phyloP scores from a whole-genome alignment of 1,284 basidiomycete genomes.

The Sanguinoderma infundibulare region DNA sequence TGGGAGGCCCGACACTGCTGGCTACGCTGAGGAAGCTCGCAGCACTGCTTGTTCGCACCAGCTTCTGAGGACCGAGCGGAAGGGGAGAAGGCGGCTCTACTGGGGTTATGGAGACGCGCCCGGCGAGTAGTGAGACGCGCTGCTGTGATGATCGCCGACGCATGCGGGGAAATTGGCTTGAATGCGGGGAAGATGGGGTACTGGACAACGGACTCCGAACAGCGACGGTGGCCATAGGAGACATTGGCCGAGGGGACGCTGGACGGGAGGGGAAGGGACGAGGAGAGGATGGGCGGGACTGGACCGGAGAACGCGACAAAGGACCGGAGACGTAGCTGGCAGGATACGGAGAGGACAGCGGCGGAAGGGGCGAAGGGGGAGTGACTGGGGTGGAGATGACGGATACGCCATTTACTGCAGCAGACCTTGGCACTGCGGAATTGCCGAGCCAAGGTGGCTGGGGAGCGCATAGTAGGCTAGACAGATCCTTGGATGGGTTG shows the following conservation, averaged over 20 bases:
- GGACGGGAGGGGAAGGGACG: slow-evolving; percentile 32
- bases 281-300: slow-evolving; percentile 39
- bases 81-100: slow-evolving; percentile 69
- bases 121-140: slow-evolving; percentile 79
- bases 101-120: slow-evolving; percentile 74
- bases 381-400: slow-evolving; percentile 22
- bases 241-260: slow-evolving; percentile 27
- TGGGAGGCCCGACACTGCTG: slow-evolving; percentile 64
- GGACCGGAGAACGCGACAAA: slow-evolving; percentile 36
- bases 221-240: slow-evolving; percentile 18
- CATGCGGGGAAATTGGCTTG: slow-evolving; percentile 50
- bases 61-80: slow-evolving; percentile 58
- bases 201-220: slow-evolving; percentile 37
- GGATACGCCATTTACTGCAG: slow-evolving; percentile 20
- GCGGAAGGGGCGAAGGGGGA: slow-evolving; percentile 21
- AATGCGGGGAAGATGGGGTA: slow-evolving; percentile 45
- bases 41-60: slow-evolving; percentile 63
- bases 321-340: slow-evolving; percentile 34
- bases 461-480: slow-evolving; percentile 19
- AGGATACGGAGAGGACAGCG: slow-evolving; percentile 22
- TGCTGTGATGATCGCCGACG: slow-evolving; percentile 80
- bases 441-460: slow-evolving; percentile 30
- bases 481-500: slow-evolving; percentile 14
- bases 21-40: slow-evolving; percentile 64
- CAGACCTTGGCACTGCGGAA: slow-evolving; percentile 26